Percentiles rank a stretch among this genome's conserved stretches.
Evolutionary conservation across 2,329 filamentous ascomycete genomes (phyloP).

Genomic region (Chrysosporium keratinophilum): DNA sequence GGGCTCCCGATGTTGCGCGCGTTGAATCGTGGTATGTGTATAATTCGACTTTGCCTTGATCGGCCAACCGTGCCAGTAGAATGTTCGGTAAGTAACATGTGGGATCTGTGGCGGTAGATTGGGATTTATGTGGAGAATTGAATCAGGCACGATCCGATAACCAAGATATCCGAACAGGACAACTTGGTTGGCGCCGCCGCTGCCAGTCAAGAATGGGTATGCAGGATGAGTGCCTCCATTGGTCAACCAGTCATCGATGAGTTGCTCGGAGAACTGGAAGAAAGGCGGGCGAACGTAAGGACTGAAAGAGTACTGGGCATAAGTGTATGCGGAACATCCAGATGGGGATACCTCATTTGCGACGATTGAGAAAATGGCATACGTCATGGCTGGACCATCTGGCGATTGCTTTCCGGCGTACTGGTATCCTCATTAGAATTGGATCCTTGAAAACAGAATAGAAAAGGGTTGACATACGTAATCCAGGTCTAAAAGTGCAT

Average conservation of each 20-base stretch:
- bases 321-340: constrained; percentile 59
- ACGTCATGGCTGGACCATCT: constrained; percentile 63
- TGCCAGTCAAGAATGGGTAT: constrained; percentile 60
- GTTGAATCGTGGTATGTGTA: constrained; percentile 54
- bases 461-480: constrained; percentile 37
- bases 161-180: constrained; percentile 59
- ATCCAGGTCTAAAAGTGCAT: constrained; percentile 50
- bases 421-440: constrained; percentile 21
- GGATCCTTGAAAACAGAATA: neutral
- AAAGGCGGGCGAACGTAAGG: constrained; percentile 58
- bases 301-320: constrained; percentile 51
- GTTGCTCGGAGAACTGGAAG: constrained; percentile 61
- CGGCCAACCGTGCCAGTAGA: constrained; percentile 57
- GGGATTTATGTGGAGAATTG: constrained; percentile 52
- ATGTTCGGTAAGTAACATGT: constrained; percentile 49
- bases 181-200: constrained; percentile 59
- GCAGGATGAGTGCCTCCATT: constrained; percentile 60
- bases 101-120: constrained; percentile 56
- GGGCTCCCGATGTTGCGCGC: constrained; percentile 36
- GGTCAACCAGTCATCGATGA: constrained; percentile 47
- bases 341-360: constrained; percentile 56
- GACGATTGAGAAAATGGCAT: constrained; percentile 57
- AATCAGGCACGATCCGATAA: constrained; percentile 49
- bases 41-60: constrained; percentile 52
- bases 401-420: constrained; percentile 59